Percentiles rank a stretch among this genome's conserved stretches.
phyloP scores from a whole-genome alignment of 805 yeast species.

The Ogataea degrootiae region DNA sequence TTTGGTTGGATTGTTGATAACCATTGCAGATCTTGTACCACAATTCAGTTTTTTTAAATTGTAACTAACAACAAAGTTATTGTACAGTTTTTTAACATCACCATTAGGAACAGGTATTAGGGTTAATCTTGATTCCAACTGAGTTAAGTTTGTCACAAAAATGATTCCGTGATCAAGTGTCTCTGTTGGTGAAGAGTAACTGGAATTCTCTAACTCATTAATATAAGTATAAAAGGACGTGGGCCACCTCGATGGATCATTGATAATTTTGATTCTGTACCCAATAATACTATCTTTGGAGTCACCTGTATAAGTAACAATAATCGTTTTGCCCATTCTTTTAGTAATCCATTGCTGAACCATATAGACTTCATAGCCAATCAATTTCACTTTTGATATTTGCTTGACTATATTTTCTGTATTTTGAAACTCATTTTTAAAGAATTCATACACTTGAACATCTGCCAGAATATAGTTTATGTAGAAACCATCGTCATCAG shows the following conservation, averaged over 20 bases:
- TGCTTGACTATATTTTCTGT: conserved; percentile 34
- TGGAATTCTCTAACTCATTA: conserved; percentile 55
- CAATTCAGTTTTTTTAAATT: conserved; percentile 75
- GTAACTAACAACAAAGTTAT: conserved; percentile 64
- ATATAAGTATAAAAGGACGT: conserved; percentile 53
- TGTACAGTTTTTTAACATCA: conserved; percentile 39
- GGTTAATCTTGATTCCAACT: conserved; percentile 62
- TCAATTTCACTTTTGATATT: conserved; percentile 42
- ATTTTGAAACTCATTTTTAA: conserved; percentile 35
- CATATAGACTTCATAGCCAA: conserved; percentile 84
- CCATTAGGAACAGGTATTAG: conserved; percentile 68
- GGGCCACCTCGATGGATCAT: conserved; percentile 45
- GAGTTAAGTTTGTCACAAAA: conserved; percentile 78
- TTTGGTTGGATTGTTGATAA: conserved; percentile 66
- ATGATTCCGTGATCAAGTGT: conserved; percentile 51
- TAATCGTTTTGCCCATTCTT: conserved; percentile 59
- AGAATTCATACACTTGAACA: conserved; percentile 44
- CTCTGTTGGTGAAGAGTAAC: conserved; percentile 62
- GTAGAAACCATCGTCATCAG: conserved; percentile 3
- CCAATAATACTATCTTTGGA: conserved; percentile 58
- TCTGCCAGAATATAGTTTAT: conserved; percentile 43
- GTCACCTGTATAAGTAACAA: conserved; percentile 86
- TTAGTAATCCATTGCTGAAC: conserved; percentile 94
- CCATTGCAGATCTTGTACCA: conserved; percentile 77
- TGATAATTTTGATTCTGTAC: conserved; percentile 49